These are phyloP conservation scores for Geotrichum siamense DNA, from an alignment of 1,139 yeast species.

Conservation along the genomic window DNA sequence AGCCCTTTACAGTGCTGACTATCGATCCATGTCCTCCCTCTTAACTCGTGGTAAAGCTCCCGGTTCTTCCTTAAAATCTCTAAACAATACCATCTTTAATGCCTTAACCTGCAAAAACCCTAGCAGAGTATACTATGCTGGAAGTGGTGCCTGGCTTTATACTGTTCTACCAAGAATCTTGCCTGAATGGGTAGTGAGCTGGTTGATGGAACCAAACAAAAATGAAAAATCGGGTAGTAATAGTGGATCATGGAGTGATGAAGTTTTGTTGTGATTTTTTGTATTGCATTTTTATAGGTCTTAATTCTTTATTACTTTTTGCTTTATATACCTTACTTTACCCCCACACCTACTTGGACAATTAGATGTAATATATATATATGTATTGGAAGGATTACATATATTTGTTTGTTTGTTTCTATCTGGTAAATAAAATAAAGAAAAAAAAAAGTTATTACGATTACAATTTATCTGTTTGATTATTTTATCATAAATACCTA, in stretches of 20 bases:
- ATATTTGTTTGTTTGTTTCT: too few species aligned
- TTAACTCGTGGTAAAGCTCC: slow-evolving; percentile 28
- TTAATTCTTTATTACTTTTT: too few species aligned
- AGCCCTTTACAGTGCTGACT: slow-evolving; percentile 33
- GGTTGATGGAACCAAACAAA: slow-evolving; percentile 29
- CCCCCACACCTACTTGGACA: too few species aligned
- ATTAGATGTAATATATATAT: too few species aligned
- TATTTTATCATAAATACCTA: too few species aligned
- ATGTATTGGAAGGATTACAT: too few species aligned
- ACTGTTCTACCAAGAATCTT: slow-evolving; percentile 29
- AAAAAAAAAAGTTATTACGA: too few species aligned
- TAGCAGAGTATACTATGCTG: slow-evolving; percentile 34
- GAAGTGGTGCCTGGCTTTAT: slow-evolving; percentile 36
- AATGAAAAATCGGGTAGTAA: not conserved
- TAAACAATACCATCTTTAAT: slow-evolving; percentile 35
- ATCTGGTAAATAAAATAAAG: too few species aligned
- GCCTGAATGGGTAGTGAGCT: slow-evolving; percentile 34
- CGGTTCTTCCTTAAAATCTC: slow-evolving; percentile 32
- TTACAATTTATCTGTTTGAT: too few species aligned
- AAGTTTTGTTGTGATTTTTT: not conserved
- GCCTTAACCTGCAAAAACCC: slow-evolving; percentile 30
- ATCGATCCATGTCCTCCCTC: slow-evolving; percentile 31
- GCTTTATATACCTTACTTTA: too few species aligned
- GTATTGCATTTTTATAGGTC: too few species aligned
- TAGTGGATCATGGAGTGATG: slow-evolving; percentile 1